phyloP scores from a whole-genome alignment of 345 rosid species.

The Brassica incana region DNA sequence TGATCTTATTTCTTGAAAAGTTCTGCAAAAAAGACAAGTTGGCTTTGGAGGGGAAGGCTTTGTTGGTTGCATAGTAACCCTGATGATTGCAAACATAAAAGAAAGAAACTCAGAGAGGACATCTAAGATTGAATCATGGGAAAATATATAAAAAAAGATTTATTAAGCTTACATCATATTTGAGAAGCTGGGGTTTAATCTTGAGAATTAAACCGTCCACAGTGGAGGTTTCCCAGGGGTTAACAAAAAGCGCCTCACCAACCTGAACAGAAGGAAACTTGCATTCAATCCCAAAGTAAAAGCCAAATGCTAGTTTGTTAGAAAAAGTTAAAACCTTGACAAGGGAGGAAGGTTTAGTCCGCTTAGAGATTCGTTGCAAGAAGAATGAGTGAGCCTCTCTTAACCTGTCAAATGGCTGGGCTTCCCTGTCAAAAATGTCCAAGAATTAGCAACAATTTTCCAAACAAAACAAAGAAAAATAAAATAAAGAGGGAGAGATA shows the following conservation, averaged over 20 bases:
- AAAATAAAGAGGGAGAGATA: neutral
- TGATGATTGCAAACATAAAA: constrained; percentile 44
- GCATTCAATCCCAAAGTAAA: neutral
- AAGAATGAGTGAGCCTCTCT: constrained; percentile 58
- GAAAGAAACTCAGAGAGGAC: constrained; percentile 14
- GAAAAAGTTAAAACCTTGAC: constrained; percentile 46
- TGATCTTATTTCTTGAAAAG: constrained; percentile 68
- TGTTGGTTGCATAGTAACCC: constrained; percentile 71
- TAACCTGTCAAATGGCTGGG: constrained; percentile 68
- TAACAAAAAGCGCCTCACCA: constrained; percentile 40
- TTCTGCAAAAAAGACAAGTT: constrained; percentile 57
- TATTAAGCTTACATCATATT: constrained; percentile 54
- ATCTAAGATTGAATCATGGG: neutral
- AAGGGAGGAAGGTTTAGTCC: constrained; percentile 46
- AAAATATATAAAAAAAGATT: neutral
- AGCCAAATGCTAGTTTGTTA: neutral
- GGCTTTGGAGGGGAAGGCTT: constrained; percentile 69
- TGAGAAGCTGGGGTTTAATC: constrained; percentile 52
- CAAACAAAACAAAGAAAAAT: neutral
- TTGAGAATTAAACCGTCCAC: constrained; percentile 48
- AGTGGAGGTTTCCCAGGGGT: constrained; percentile 77
- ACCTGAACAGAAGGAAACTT: constrained; percentile 43
- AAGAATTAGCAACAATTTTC: neutral
- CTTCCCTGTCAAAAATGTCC: constrained; percentile 53
- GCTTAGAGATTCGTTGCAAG: constrained; percentile 63